phyloP scores from a whole-genome alignment of 2,329 filamentous ascomycete species.

The Pyrenochaeta sp. region DNA sequence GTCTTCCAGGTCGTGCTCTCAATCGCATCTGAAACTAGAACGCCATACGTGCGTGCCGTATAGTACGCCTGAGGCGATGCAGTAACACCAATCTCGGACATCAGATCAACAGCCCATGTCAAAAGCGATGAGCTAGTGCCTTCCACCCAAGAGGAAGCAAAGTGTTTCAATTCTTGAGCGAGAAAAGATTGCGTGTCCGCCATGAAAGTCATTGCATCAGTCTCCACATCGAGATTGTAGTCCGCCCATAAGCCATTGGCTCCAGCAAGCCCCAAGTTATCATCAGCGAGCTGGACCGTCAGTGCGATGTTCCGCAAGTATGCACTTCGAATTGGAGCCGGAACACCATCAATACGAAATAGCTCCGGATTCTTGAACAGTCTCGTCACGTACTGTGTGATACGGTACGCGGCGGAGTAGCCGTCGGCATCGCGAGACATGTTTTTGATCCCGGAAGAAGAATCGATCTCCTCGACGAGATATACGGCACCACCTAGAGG shows the following conservation, averaged over 20 bases:
- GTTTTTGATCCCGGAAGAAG: conserved; percentile 27
- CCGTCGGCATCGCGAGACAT: conserved; percentile 71
- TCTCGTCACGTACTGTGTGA: conserved; percentile 73
- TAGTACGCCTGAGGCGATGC: conserved; percentile 52
- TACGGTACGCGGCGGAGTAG: conserved; percentile 76
- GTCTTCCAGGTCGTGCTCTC: conserved; percentile 53
- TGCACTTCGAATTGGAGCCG: conserved; percentile 20
- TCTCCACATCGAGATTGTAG: conserved; percentile 58
- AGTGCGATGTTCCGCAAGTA: conserved; percentile 62
- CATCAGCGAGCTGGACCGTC: conserved; percentile 65
- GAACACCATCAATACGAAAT: conserved; percentile 45
- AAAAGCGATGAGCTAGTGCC: conserved; percentile 32
- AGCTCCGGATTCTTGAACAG: conserved; percentile 60
- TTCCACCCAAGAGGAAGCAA: conserved; percentile 23
- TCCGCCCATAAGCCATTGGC: conserved; percentile 63
- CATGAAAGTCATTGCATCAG: conserved; percentile 63
- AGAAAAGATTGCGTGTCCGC: conserved; percentile 60
- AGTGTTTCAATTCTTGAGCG: conserved; percentile 51
- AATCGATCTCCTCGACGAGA: conserved; percentile 58
- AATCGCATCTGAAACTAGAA: conserved; percentile 49
- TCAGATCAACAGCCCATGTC: conserved; percentile 29
- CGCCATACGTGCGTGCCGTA: conserved; percentile 50
- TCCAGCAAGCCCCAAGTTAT: conserved; percentile 66
- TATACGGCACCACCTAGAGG: conserved; percentile 74
- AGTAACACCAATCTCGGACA: conserved; percentile 33